phyloP scores from a whole-genome alignment of 2,329 filamentous ascomycete species.

The Macrophomina tecta region DNA sequence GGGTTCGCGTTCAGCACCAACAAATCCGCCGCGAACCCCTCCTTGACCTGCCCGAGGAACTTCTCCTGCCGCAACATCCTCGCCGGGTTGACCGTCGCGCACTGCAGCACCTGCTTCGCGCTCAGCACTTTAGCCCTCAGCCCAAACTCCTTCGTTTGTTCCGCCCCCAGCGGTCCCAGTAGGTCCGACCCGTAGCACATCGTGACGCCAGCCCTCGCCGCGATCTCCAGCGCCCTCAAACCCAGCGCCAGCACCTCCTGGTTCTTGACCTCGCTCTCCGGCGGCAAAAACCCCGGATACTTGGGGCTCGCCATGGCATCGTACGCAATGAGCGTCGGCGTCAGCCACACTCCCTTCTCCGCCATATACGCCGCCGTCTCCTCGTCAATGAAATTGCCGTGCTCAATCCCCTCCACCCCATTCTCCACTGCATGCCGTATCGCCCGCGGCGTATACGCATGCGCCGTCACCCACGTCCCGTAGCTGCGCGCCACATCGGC shows the following conservation, averaged over 20 bases:
- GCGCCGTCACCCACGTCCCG: constrained; percentile 62
- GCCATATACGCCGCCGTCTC: constrained; percentile 59
- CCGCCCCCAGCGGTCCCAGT: constrained; percentile 55
- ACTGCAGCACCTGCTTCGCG: constrained; percentile 54
- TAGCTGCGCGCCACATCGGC: constrained; percentile 55
- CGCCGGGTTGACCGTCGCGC: constrained; percentile 61
- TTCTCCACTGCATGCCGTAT: constrained; percentile 63
- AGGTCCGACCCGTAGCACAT: constrained; percentile 65
- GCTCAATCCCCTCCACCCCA: constrained; percentile 63
- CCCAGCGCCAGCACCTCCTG: constrained; percentile 56
- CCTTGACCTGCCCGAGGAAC: constrained; percentile 57
- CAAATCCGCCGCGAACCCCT: constrained; percentile 60
- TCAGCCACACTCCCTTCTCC: constrained; percentile 56
- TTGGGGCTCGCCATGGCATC: constrained; percentile 51
- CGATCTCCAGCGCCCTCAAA: constrained; percentile 55
- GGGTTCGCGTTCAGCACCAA: constrained; percentile 61
- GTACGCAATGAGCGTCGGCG: constrained; percentile 62
- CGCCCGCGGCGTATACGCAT: constrained; percentile 62
- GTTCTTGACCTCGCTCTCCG: constrained; percentile 58
- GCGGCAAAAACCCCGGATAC: constrained; percentile 53
- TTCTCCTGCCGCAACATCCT: constrained; percentile 55
- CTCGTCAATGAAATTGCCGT: constrained; percentile 68
- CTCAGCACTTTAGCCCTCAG: constrained; percentile 53
- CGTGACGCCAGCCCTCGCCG: constrained; percentile 58
- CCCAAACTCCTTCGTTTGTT: constrained; percentile 59